These are phyloP conservation scores for Kodamaea sp. DNA, from an alignment of 1,139 yeast genomes.

Conservation along the genomic window DNA sequence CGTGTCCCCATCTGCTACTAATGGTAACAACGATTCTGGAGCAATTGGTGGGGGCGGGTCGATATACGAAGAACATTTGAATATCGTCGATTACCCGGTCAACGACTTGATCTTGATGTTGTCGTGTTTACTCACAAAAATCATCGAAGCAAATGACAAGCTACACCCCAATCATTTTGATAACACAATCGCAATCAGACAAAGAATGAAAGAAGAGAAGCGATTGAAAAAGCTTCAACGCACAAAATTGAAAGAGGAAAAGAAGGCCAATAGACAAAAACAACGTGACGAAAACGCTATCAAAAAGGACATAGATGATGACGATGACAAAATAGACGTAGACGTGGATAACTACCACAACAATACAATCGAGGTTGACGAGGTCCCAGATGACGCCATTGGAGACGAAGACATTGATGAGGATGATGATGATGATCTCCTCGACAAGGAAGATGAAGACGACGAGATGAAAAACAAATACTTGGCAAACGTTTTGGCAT, in stretches of 20 bases:
- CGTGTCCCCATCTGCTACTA: constrained; percentile 1
- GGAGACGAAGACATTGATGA: constrained; percentile 10
- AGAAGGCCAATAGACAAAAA: constrained; percentile 17
- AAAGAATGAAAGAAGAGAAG: constrained; percentile 42
- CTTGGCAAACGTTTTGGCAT: constrained; percentile 78
- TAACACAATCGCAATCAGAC: constrained; percentile 49
- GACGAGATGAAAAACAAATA: constrained; percentile 55
- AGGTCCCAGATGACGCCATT: constrained; percentile 5
- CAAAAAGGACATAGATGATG: constrained; percentile 6
- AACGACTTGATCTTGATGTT: constrained; percentile 81
- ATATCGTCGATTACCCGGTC: constrained; percentile 82
- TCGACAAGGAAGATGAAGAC: constrained; percentile 40
- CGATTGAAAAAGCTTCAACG: constrained; percentile 27
- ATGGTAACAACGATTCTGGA: background rate
- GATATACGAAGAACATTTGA: constrained; percentile 55
- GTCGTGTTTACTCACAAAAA: constrained; percentile 78
- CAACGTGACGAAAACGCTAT: constrained; percentile 12
- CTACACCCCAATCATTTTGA: constrained; percentile 73
- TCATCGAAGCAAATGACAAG: constrained; percentile 89
- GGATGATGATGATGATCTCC: constrained; percentile 17
- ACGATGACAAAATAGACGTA: constrained; percentile 16
- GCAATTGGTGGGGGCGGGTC: constrained; percentile 5
- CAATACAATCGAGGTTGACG: constrained; percentile 10
- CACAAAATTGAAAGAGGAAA: constrained; percentile 10
- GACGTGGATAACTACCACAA: constrained; percentile 10